phyloP scores from a whole-genome alignment of 2,329 filamentous ascomycete species.

The Incumbomyces lentus region DNA sequence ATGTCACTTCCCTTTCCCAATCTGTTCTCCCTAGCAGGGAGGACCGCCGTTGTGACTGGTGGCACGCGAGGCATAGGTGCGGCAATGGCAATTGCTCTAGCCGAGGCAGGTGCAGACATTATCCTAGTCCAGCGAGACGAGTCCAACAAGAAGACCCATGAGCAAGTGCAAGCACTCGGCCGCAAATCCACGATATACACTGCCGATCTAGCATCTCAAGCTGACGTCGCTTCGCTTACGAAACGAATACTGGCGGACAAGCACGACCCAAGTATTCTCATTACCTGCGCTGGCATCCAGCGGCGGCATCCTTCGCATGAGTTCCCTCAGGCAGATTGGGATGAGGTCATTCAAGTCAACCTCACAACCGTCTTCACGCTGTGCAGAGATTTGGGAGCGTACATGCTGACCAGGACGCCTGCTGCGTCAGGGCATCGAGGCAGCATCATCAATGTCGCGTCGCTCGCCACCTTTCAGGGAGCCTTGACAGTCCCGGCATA shows the following conservation, averaged over 20 bases:
- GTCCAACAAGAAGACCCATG: constrained; percentile 33
- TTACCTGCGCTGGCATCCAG: constrained; percentile 85
- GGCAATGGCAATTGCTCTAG: constrained; percentile 37
- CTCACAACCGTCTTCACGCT: constrained; percentile 71
- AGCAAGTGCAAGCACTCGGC: constrained; percentile 29
- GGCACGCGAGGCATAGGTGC: constrained; percentile 38
- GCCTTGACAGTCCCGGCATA: constrained; percentile 84
- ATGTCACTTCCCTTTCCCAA: constrained; percentile 7
- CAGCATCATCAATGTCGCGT: constrained; percentile 71
- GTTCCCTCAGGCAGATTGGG: constrained; percentile 70
- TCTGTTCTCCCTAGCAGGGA: constrained; percentile 25
- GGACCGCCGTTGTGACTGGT: constrained; percentile 37
- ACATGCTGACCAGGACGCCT: constrained; percentile 56
- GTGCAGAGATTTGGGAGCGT: constrained; percentile 64
- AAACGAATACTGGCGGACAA: constrained; percentile 30
- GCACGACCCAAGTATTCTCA: constrained; percentile 60
- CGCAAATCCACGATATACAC: constrained; percentile 34
- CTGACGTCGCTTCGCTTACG: constrained; percentile 32
- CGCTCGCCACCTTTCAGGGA: constrained; percentile 73
- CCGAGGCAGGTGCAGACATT: constrained; percentile 39
- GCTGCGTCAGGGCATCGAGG: constrained; percentile 11
- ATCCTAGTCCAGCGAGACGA: constrained; percentile 37
- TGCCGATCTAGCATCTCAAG: constrained; percentile 33
- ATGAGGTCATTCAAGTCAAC: constrained; percentile 78
- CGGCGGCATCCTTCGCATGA: constrained; percentile 61